Percentiles rank a stretch among this genome's conserved stretches.
phyloP scores from a whole-genome alignment of 176 grass and related monocot species.

The Ampelocalamus luodianensis region DNA sequence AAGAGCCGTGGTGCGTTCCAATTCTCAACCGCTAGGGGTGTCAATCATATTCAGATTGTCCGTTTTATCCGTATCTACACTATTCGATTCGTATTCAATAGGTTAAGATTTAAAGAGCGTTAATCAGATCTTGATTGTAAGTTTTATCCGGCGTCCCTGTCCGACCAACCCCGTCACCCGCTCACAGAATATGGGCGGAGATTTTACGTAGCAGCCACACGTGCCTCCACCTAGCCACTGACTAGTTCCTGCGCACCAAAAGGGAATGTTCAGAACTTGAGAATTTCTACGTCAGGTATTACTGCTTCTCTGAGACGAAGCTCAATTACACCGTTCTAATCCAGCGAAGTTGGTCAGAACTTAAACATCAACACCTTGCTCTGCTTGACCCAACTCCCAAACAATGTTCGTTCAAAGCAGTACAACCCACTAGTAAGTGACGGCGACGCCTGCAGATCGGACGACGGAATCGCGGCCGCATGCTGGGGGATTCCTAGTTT shows the following conservation, averaged over 20 bases:
- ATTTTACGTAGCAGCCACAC: background rate
- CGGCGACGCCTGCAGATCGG: background rate
- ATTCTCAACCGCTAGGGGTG: background rate
- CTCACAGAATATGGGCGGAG: background rate
- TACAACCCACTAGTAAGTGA: background rate
- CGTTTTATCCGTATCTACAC: too few relatives aligned
- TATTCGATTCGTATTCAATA: too few relatives aligned
- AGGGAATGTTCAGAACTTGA: background rate
- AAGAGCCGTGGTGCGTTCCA: background rate
- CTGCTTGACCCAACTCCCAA: background rate
- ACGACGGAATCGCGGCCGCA: background rate
- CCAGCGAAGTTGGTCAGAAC: background rate
- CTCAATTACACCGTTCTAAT: background rate
- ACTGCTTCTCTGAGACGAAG: background rate
- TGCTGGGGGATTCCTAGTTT: background rate
- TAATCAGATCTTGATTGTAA: too few relatives aligned
- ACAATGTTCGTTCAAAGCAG: background rate
- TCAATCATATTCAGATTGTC: too few relatives aligned
- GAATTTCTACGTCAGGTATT: background rate
- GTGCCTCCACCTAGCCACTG: background rate
- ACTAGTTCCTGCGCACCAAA: background rate
- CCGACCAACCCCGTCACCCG: background rate
- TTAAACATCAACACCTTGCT: background rate
- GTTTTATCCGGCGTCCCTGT: too few relatives aligned
- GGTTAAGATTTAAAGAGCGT: too few relatives aligned